phyloP scores from a whole-genome alignment of 352 stramenopile species.

The Phytophthora pluvialis region DNA sequence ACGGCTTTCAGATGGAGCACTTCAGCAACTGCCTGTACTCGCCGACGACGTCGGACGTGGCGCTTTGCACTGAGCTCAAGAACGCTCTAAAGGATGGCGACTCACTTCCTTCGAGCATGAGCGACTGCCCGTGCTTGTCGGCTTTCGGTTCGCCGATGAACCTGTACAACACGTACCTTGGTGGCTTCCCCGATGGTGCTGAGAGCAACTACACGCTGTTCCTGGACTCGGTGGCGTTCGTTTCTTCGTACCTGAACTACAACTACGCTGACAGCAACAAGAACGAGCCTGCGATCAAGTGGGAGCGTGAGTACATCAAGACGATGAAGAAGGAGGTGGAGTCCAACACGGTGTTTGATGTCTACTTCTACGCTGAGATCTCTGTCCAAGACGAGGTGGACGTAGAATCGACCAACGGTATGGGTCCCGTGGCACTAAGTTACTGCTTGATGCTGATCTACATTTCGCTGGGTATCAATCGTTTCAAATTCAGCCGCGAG shows the following conservation, averaged over 20 bases:
- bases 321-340: constrained; percentile 50
- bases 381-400: constrained; percentile 70
- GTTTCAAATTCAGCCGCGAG: constrained; percentile 48
- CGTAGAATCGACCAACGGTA: constrained; percentile 54
- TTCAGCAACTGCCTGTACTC: constrained; percentile 70
- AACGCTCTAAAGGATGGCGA: constrained; percentile 42
- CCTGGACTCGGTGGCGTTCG: constrained; percentile 50
- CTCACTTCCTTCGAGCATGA: constrained; percentile 60
- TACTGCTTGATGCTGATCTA: constrained; percentile 77
- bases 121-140: constrained; percentile 66
- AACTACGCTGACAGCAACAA: constrained; percentile 60
- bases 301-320: constrained; percentile 68
- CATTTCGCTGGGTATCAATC: constrained; percentile 70
- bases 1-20: constrained; percentile 56
- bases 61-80: constrained; percentile 49
- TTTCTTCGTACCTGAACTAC: constrained; percentile 65
- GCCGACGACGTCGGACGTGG: constrained; percentile 56
- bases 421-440: constrained; percentile 55
- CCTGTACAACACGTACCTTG: constrained; percentile 71
- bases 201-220: constrained; percentile 62
- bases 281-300: constrained; percentile 57
- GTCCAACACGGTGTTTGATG: constrained; percentile 52
- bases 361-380: constrained; percentile 67
- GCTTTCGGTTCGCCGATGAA: constrained; percentile 74
- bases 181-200: constrained; percentile 53